Evolutionary conservation across 2,329 filamentous ascomycete species (phyloP).

Genomic region (Chaetomiaceae sp.): DNA sequence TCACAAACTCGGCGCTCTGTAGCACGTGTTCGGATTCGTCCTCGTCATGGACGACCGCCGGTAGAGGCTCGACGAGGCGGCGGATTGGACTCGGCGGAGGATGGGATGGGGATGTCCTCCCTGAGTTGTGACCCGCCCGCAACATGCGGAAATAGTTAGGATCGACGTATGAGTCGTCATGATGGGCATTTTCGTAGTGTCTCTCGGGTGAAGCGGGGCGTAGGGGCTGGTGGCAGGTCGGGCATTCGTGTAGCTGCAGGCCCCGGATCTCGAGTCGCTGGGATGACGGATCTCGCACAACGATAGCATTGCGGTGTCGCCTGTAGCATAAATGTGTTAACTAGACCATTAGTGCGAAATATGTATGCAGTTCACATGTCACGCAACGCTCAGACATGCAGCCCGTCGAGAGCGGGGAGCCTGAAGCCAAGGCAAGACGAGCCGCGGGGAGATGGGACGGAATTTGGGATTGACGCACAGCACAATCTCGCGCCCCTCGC

Average conservation of each 20-base stretch:
- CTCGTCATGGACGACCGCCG: slow-evolving; percentile 28
- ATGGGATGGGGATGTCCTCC: slow-evolving; percentile 41
- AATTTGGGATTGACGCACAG: slow-evolving; percentile 57
- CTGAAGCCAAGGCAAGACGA: neutral
- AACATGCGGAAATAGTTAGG: slow-evolving; percentile 96
- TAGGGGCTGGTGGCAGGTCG: slow-evolving; percentile 80
- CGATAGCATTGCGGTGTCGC: slow-evolving; percentile 86
- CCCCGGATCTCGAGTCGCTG: slow-evolving; percentile 78
- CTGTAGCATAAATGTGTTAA: slow-evolving; percentile 43
- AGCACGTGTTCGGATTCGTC: slow-evolving; percentile 28
- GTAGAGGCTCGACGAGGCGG: slow-evolving; percentile 46
- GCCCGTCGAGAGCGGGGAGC: no score
- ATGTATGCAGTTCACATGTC: no score
- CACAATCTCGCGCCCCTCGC: slow-evolving; percentile 72
- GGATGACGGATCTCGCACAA: slow-evolving; percentile 82
- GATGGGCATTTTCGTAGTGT: slow-evolving; percentile 43
- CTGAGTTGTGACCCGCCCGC: slow-evolving; percentile 45
- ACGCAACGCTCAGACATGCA: no score
- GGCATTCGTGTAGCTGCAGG: slow-evolving; percentile 64
- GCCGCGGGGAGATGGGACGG: slow-evolving; percentile 1
- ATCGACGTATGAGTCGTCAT: slow-evolving; percentile 69
- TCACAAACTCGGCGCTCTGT: slow-evolving; percentile 47
- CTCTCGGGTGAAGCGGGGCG: slow-evolving; percentile 46
- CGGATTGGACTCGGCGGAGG: slow-evolving; percentile 51
- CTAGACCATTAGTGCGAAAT: no score